Percentiles rank a stretch among this genome's conserved stretches.
Evolutionary conservation across 306 rosid species (phyloP).

Genomic region (Gastrolobium bilobum): DNA sequence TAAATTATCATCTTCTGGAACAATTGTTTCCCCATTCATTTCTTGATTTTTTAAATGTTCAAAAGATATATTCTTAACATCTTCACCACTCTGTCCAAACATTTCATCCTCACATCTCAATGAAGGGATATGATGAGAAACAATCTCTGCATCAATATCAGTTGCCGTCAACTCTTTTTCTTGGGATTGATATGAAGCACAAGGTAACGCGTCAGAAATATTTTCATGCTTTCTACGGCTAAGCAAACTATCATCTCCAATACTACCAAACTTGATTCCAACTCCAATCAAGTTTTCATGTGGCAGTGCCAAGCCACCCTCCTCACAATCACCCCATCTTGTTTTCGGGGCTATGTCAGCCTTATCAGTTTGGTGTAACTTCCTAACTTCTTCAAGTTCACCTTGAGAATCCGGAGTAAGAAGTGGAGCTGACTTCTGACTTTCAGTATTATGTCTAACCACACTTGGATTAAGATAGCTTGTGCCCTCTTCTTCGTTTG

Average conservation of each 20-base stretch:
- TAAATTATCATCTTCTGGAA: constrained; percentile 51
- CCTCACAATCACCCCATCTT: constrained; percentile 76
- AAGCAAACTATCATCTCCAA: constrained; percentile 75
- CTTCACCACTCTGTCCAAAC: constrained; percentile 53
- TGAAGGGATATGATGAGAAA: constrained; percentile 54
- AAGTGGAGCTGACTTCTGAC: constrained; percentile 52
- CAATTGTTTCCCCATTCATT: constrained; percentile 49
- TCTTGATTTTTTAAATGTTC: constrained; percentile 51
- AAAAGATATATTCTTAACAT: constrained; percentile 47
- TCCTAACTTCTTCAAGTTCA: constrained; percentile 57
- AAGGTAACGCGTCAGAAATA: constrained; percentile 48
- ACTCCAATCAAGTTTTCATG: constrained; percentile 65
- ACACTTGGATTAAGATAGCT: constrained; percentile 45
- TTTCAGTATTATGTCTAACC: constrained; percentile 53
- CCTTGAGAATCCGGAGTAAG: constrained; percentile 50
- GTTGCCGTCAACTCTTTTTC: constrained; percentile 49
- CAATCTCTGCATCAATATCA: constrained; percentile 50
- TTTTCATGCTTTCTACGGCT: constrained; percentile 61
- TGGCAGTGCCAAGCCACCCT: constrained; percentile 58
- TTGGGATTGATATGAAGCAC: constrained; percentile 50
- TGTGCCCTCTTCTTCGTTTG: constrained; percentile 55
- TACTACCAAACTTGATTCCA: constrained; percentile 92
- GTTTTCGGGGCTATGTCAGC: constrained; percentile 61
- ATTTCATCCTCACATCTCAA: constrained; percentile 48
- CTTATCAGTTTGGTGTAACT: constrained; percentile 54